Evolutionary conservation across 306 rosid genomes (phyloP).

Genomic region (Abrus precatorius): DNA sequence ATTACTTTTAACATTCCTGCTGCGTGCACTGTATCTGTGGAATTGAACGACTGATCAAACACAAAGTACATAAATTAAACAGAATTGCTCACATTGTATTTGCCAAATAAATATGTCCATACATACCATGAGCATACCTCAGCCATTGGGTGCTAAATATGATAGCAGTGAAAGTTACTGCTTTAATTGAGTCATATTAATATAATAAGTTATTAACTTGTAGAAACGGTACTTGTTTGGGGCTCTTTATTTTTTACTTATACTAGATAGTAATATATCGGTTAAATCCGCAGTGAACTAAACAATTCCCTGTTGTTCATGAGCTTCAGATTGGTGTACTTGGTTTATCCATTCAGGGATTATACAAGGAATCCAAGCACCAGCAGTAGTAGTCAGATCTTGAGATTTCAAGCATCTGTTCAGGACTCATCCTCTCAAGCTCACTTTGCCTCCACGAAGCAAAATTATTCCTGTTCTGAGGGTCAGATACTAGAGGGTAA

Average conservation of each 20-base stretch:
- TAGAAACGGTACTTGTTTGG: not conserved
- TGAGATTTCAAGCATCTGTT: constrained; percentile 81
- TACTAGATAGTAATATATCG: not conserved
- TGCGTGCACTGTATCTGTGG: no score
- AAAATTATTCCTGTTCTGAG: constrained; percentile 77
- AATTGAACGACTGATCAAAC: no score
- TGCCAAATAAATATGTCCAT: not conserved
- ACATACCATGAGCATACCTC: not conserved
- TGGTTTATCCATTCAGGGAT: constrained; percentile 23
- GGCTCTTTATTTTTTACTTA: constrained; percentile 1
- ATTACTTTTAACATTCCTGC: no score
- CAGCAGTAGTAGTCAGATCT: constrained; percentile 96
- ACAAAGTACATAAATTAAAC: no score
- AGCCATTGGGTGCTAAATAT: not conserved
- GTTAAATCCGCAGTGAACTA: not conserved
- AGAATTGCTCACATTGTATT: no score
- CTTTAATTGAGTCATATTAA: not conserved
- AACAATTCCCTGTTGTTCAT: constrained; percentile 15
- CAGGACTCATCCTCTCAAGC: constrained; percentile 87
- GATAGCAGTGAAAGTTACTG: not conserved
- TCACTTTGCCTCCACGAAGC: constrained; percentile 79
- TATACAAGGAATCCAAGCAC: constrained; percentile 77
- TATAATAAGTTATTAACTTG: not conserved
- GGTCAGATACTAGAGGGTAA: constrained; percentile 73
- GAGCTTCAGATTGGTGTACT: constrained; percentile 6